These are phyloP conservation scores for Paraconiothyrium brasiliense DNA, from an alignment of 2,329 filamentous ascomycete genomes.

Conservation along the genomic window DNA sequence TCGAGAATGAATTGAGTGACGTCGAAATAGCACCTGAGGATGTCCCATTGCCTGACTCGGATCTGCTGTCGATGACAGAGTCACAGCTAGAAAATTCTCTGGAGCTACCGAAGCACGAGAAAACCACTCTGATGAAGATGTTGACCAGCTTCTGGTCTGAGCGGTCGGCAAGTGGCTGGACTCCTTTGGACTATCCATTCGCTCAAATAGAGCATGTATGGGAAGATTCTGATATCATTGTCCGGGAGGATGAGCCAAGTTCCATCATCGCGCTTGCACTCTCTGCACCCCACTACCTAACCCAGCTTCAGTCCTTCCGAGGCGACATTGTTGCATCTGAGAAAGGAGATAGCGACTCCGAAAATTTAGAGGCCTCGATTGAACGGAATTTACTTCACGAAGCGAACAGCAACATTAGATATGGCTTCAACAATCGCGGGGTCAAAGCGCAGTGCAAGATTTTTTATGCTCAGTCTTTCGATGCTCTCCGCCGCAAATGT, in stretches of 20 bases:
- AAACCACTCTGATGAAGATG: slow-evolving; percentile 92
- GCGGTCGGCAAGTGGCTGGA: slow-evolving; percentile 93
- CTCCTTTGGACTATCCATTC: slow-evolving; percentile 89
- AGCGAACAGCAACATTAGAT: slow-evolving; percentile 93
- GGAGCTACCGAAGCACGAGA: slow-evolving; percentile 91
- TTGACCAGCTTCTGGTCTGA: slow-evolving; percentile 99
- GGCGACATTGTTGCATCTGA: slow-evolving; percentile 33
- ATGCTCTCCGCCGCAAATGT: slow-evolving; percentile 90
- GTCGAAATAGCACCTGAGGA: slow-evolving; percentile 77
- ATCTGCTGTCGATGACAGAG: slow-evolving; percentile 62
- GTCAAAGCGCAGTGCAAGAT: slow-evolving; percentile 98
- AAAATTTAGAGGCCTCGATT: slow-evolving; percentile 71
- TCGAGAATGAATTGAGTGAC: slow-evolving; percentile 68
- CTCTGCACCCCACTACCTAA: slow-evolving; percentile 85
- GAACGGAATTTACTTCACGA: slow-evolving; percentile 85
- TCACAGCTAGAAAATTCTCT: slow-evolving; percentile 68
- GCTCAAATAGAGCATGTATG: slow-evolving; percentile 88
- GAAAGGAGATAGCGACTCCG: slow-evolving; percentile 30
- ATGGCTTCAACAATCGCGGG: slow-evolving; percentile 92
- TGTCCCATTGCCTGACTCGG: slow-evolving; percentile 66
- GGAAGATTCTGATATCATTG: slow-evolving; percentile 94
- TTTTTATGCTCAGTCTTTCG: slow-evolving; percentile 97
- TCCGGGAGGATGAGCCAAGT: slow-evolving; percentile 95
- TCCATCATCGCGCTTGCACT: slow-evolving; percentile 94
- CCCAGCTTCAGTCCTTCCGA: slow-evolving; percentile 77